Evolutionary conservation across 176 grass and related monocot species (phyloP).

Genomic region (Coix lacrymajobi): DNA sequence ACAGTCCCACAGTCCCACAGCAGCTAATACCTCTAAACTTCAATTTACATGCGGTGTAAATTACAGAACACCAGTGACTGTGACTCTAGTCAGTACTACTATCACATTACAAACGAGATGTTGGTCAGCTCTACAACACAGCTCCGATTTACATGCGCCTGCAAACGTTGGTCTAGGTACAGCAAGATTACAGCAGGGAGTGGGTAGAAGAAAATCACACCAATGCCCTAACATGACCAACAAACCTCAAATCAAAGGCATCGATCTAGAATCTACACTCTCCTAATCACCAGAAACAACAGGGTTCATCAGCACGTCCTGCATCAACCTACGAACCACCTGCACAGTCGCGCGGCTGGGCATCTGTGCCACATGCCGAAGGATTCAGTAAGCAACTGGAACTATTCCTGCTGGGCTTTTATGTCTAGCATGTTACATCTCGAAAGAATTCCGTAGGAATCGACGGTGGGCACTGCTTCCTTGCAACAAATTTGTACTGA

Average conservation of each 20-base stretch:
- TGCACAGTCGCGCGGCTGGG: neutral
- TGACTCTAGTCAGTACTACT: too few relatives aligned
- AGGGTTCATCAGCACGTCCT: neutral
- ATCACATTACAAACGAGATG: too few relatives aligned
- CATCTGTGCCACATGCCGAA: conserved; percentile 18
- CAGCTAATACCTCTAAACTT: too few relatives aligned
- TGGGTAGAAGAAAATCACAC: neutral
- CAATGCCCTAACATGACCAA: neutral
- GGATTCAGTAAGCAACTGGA: conserved; percentile 41
- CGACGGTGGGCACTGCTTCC: conserved; percentile 63
- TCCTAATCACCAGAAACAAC: conserved; percentile 18
- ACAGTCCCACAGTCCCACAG: too few relatives aligned
- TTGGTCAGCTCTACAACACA: too few relatives aligned
- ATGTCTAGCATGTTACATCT: conserved; percentile 33
- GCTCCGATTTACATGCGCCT: too few relatives aligned
- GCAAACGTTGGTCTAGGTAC: too few relatives aligned
- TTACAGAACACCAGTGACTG: too few relatives aligned
- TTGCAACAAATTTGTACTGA: conserved; percentile 91
- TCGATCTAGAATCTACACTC: neutral
- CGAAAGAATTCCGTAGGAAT: conserved; percentile 58
- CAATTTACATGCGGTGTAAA: too few relatives aligned
- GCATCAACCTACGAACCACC: neutral
- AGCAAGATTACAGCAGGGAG: too few relatives aligned
- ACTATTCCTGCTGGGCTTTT: neutral
- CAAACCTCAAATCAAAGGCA: neutral